Base-by-base conservation (phyloP, 2,329 filamentous ascomycete species). In the Pestalotiopsis sp. region DNA sequence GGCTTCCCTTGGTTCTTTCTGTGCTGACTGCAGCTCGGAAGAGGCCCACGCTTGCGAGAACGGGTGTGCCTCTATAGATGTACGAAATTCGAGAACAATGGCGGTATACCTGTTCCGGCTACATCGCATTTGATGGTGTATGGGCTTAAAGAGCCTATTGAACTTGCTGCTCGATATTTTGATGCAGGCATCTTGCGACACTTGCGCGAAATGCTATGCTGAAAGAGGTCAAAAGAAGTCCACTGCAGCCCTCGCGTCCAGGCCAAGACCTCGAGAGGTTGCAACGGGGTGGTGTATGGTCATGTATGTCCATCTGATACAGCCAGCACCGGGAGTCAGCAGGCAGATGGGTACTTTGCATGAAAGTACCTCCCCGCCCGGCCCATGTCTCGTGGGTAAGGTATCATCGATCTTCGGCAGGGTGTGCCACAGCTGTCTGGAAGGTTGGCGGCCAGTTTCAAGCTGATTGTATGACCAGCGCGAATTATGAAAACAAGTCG, bases 41-140 rank as follows among this genome's bases (percentile, higher is more conserved):
- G 9, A 38, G 27, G 25, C 31, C n/a, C 31, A 62, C 59, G 41
- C 59, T 38, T 20, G 4, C 12, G 25, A 36, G n/a, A 57, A 12
- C 13, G 36, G 63, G 63, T 25, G 63, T 66, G 63, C 14, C 23
- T 57, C 3, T 66, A 66, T 45, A 66, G 6, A 66, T 66, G 63
- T 57, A 66, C 31, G 36, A 17, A 56, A 27, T 23, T 66, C 52
- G n/a, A 56, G 63, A 38, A 31, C 23, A 36, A 57, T n/a, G 9
- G 41, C 14, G 39, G 20, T 20, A n/a, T 14, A 56, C 25, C 63
- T n/a, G 63, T 65, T n/a, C 38, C 45, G 52, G 36, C 9, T 14
- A 9, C 20, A 52, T 20, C 45, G 45, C 17, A 4, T 56, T 12
- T 14, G 62, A 58, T 66, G 49, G 49, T 66, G 41, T 66, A 20